Conservation (phyloP, 108 stramenopile species). For the Conticribra weissflogii region DNA sequence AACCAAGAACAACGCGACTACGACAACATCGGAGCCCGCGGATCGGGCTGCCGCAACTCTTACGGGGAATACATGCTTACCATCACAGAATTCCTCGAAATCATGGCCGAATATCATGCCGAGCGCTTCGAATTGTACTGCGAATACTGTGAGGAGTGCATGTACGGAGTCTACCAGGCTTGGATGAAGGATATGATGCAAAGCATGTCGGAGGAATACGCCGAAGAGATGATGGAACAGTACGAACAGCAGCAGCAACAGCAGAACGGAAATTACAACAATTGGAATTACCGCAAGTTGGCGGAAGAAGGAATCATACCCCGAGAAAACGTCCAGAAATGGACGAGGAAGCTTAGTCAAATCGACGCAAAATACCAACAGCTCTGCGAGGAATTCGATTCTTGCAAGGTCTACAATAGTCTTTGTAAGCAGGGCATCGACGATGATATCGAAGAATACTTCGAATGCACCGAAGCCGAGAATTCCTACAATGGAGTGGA, state of each 20-base stretch:
- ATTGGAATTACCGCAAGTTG: conserved; percentile 36
- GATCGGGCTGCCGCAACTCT: conserved; percentile 60
- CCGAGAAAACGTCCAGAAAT: too few species aligned
- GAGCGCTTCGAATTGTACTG: conserved; percentile 71
- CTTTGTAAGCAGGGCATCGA: conserved; percentile 15
- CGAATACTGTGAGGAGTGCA: conserved; percentile 50
- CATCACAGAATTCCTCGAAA: conserved; percentile 57
- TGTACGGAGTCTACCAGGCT: conserved; percentile 35
- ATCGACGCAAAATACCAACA: too few species aligned
- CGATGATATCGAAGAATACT: conserved; percentile 25
- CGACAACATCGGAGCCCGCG: conserved; percentile 41
- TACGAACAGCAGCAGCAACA: neutral
- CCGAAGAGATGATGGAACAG: neutral
- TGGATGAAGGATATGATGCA: conserved; percentile 18
- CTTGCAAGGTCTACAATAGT: conserved; percentile 34
- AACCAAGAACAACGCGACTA: neutral
- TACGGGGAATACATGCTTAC: conserved; percentile 82
- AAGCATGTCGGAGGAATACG: neutral
- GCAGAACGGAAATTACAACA: neutral
- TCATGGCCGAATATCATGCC: conserved; percentile 70
- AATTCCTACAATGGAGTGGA: conserved; percentile 42
- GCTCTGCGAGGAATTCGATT: conserved; percentile 43
- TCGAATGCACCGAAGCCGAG: conserved; percentile 41
- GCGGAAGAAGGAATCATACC: too few species aligned
- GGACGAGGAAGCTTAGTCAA: too few species aligned